Base-by-base conservation (phyloP, 257 asterid genomes). In the Petrea volubilis region DNA sequence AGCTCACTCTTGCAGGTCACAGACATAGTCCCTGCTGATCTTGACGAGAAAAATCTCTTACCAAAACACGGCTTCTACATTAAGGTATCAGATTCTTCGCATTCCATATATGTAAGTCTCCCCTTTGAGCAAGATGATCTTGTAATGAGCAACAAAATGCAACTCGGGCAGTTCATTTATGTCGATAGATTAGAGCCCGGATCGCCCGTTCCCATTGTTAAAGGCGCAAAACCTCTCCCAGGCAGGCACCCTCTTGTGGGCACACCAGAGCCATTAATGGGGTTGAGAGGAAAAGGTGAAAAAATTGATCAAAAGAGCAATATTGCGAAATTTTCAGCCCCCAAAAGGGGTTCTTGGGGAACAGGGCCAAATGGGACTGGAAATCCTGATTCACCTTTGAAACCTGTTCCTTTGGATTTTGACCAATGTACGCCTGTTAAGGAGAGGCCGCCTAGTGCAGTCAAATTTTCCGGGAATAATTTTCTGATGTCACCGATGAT, bases 51-150 rank as follows among this genome's bases (percentile, higher is more conserved):
- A 23, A 84, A 80, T 57, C 88, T 93, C 4, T 69, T 90, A 59
- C 97, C 97, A 0, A 90, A 88, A 34, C 96, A 88, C 38, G 97
- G 97, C 0, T 93, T 93, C 72, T 93, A 87, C 81, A 86, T 90
- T 27, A 93, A 93, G 67, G 79, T 93, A 3, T 88, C 98, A 0
- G 98, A 90, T 80, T 93, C 96, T 53, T 93, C 96, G 1, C 97
- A 93, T 68, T 93, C 97, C 3, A 86, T 93, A 5, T 93, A 88
- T 41, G 96, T 67, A 3, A 87, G 97, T 72, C 84, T 90, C 10
- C 98, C 96, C 0, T 83, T 83, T 67, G 97, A 93, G 14, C 98
- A 93, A 59, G 98, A 84, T 83, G 97, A 93, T 59, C 95, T 90
- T 27, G 98, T 93, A 58, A 68, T 90, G 70, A 93, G 97, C 83